Conservation (phyloP, 768 basidiomycete genomes). For the Pisolithus orientalis region DNA sequence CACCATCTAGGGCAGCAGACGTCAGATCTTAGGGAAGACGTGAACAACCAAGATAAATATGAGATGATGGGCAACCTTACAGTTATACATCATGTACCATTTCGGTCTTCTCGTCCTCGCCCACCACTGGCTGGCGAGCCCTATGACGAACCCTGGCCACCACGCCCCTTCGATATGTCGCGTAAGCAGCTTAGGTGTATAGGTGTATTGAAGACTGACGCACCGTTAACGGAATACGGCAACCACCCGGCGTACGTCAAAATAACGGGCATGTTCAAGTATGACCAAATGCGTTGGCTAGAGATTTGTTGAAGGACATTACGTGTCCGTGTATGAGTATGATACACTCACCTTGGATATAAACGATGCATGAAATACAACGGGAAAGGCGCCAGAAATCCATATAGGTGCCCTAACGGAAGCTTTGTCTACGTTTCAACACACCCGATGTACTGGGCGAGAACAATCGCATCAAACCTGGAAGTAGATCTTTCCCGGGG, state of each 20-base stretch:
- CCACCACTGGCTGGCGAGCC: constrained; percentile 44
- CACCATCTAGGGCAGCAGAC: constrained; percentile 45
- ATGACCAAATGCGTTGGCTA: constrained; percentile 14
- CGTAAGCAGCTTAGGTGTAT: not conserved
- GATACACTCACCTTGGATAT: constrained; percentile 10
- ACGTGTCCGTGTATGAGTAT: not conserved
- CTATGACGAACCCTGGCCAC: constrained; percentile 49
- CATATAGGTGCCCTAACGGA: constrained; percentile 25
- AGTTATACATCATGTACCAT: constrained; percentile 42
- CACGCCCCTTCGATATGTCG: constrained; percentile 24
- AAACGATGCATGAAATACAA: constrained; percentile 18
- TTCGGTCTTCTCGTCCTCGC: constrained; percentile 35
- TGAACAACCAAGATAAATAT: not conserved
- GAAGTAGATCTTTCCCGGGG: constrained; percentile 40
- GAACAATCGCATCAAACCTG: constrained; percentile 27
- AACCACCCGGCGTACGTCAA: constrained; percentile 19
- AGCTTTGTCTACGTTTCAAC: constrained; percentile 1
- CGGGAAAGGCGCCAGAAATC: constrained; percentile 25
- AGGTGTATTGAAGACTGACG: not conserved
- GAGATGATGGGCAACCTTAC: not conserved
- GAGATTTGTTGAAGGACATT: not conserved
- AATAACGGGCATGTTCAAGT: constrained; percentile 19
- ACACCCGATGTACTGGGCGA: not conserved
- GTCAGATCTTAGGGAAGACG: constrained; percentile 28
- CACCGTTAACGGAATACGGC: constrained; percentile 21